phyloP scores from a whole-genome alignment of 2,329 filamentous ascomycete species.

The Aureobasidium musti region DNA sequence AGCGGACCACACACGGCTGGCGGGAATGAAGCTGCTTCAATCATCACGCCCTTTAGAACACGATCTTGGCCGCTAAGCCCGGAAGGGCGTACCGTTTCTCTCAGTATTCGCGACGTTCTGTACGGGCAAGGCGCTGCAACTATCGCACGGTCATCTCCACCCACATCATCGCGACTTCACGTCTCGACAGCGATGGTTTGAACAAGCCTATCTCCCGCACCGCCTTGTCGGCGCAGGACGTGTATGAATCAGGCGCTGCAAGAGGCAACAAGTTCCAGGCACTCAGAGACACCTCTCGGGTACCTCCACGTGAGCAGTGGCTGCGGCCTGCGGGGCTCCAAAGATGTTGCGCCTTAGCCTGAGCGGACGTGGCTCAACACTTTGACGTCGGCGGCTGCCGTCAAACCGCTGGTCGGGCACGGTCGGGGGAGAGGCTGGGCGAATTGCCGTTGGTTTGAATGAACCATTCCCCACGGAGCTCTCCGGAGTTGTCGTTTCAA shows the following conservation, averaged over 20 bases:
- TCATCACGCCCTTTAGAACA: conserved; percentile 1
- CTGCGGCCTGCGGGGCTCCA: conserved; percentile 20
- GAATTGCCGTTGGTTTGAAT: neutral
- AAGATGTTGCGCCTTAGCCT: neutral
- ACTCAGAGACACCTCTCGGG: neutral
- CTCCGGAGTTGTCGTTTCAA: neutral
- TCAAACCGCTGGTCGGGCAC: neutral
- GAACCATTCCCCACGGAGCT: conserved; percentile 10
- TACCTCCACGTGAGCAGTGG: conserved; percentile 15
- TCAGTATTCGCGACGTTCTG: conserved; percentile 7
- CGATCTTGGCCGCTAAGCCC: conserved; percentile 13
- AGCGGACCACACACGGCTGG: conserved; percentile 7
- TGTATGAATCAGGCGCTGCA: neutral
- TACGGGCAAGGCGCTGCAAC: neutral
- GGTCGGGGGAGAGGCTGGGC: conserved; percentile 14
- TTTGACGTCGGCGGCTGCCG: conserved; percentile 25
- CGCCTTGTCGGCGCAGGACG: neutral
- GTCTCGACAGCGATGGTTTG: neutral
- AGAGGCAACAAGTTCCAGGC: conserved; percentile 5
- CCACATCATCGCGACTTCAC: neutral
- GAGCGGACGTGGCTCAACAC: conserved; percentile 5
- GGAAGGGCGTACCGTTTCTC: conserved; percentile 20
- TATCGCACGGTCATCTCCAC: neutral
- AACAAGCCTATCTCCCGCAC: neutral
- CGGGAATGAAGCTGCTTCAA: conserved; percentile 1